Base-by-base conservation (phyloP, 768 basidiomycete species). In the Naganishia antarctica region DNA sequence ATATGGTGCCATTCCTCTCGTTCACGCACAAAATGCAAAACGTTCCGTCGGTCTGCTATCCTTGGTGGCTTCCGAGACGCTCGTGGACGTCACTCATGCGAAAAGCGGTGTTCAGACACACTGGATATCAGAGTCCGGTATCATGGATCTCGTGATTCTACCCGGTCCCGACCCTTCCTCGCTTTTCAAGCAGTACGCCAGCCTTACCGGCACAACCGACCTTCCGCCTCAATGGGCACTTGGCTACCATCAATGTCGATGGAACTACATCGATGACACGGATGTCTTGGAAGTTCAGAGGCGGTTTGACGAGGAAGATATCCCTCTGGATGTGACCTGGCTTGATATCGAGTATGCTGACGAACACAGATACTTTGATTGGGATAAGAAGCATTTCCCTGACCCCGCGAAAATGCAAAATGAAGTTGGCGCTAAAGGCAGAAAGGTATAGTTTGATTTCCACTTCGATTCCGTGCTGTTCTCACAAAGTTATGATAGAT, bases 121-220 rank as follows among this genome's bases (percentile, higher is more conserved):
- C 74, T 99, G 94, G 96, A 86, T 97, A 67, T 91, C 93, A 7
- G 96, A 99, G 78, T 91, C 91, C 3, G 96, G 96, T 46, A 92
- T 98, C 66, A 83, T 99, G 59, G 94, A 99, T 76, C 76, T 96
- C 11, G 90, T 98, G 80, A 81, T 99, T 70, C 84, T 97, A 61
- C 91, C 96, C 3, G 96, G 96, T 6, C 92, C 94, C 1, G 86
- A 87, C 0, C 86, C 91, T 11, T 80, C 83, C 8, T 86, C 89
- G 2, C 81, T 97, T 32, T 92, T 97, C 77, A 82, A 81, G 48
- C 91, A 97, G 74, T 97, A 94, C 74, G 82, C 90, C 0, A 78
- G 80, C 21, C 82, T 98, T 60, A 96, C 93, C 0, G 96, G 96
- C 0, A 83, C 87, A 0, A 84, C 89, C 0, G 86, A 87, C 4